Conservation (phyloP, 1,284 basidiomycete genomes). For the Mycena sp. region DNA sequence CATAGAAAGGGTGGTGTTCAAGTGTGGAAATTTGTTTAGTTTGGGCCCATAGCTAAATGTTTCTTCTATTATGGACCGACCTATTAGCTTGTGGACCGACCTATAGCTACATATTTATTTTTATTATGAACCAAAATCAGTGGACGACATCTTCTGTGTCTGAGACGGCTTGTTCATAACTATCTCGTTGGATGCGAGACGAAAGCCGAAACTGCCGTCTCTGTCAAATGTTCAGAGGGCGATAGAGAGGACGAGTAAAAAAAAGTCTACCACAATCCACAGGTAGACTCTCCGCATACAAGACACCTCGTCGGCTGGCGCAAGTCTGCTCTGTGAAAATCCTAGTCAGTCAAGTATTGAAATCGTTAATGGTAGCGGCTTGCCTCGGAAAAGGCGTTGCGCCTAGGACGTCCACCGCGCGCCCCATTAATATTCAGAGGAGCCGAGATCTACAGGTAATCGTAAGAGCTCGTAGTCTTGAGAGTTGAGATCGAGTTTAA, state of each 20-base stretch:
- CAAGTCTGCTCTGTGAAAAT: no score
- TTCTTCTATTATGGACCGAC: no score
- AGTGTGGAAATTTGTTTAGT: no score
- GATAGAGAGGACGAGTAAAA: neutral
- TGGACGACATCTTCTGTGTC: conserved; percentile 20
- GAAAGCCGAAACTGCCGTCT: neutral
- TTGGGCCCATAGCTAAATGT: neutral
- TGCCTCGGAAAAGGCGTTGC: conserved; percentile 20
- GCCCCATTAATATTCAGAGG: neutral
- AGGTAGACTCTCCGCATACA: conserved; percentile 4
- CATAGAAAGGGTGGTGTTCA: conserved; percentile 69
- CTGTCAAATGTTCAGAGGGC: conserved; percentile 5
- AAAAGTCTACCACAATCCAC: conserved; percentile 20
- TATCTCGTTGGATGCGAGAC: conserved; percentile 1
- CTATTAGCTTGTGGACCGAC: no score
- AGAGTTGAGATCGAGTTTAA: neutral
- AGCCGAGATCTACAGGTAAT: neutral
- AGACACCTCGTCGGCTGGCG: neutral
- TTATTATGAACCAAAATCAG: no score
- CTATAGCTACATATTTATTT: no score
- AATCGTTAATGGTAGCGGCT: no score
- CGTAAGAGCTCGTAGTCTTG: neutral
- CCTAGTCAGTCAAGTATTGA: no score
- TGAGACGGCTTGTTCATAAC: conserved; percentile 17
- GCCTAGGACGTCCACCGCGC: neutral